Conservation (phyloP, 768 basidiomycete species). For the Sporobolomyces roseus region DNA sequence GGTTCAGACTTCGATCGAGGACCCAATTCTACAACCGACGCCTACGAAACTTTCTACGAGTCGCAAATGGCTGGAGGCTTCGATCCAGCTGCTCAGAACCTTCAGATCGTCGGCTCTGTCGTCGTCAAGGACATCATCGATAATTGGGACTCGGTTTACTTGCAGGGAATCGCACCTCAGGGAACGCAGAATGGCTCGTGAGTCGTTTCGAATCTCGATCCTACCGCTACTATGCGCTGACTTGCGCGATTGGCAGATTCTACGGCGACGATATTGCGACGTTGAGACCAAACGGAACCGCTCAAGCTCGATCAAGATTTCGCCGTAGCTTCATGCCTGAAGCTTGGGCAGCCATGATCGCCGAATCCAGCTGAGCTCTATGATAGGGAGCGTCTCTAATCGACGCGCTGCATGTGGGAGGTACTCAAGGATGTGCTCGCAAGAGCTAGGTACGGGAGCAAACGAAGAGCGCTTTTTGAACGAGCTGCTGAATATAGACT, state of each 20-base stretch:
- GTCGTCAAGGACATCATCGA: constrained; percentile 50
- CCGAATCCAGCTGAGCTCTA: too few species aligned
- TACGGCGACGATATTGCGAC: constrained; percentile 11
- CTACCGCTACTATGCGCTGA: not conserved
- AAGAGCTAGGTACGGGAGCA: too few species aligned
- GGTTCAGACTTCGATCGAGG: constrained; percentile 49
- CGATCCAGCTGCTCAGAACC: constrained; percentile 49
- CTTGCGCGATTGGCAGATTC: not conserved
- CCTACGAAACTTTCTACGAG: constrained; percentile 48
- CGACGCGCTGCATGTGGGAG: too few species aligned
- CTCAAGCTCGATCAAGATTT: constrained; percentile 6
- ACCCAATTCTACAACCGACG: constrained; percentile 28
- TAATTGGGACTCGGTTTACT: constrained; percentile 50
- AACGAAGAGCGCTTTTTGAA: not conserved
- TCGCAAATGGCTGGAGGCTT: constrained; percentile 46
- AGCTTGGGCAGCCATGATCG: too few species aligned
- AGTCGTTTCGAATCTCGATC: not conserved
- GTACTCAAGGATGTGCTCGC: too few species aligned
- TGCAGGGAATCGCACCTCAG: constrained; percentile 47
- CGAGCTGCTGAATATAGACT: not conserved
- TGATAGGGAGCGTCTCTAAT: too few species aligned
- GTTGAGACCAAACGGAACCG: constrained; percentile 1
- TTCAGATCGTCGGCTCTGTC: constrained; percentile 50
- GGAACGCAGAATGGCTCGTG: constrained; percentile 14
- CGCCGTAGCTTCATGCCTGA: not conserved